Percentiles rank a stretch among this genome's conserved stretches.
Conservation (phyloP, 2,329 filamentous ascomycete genomes). For the Pseudogymnoascus sp. region DNA sequence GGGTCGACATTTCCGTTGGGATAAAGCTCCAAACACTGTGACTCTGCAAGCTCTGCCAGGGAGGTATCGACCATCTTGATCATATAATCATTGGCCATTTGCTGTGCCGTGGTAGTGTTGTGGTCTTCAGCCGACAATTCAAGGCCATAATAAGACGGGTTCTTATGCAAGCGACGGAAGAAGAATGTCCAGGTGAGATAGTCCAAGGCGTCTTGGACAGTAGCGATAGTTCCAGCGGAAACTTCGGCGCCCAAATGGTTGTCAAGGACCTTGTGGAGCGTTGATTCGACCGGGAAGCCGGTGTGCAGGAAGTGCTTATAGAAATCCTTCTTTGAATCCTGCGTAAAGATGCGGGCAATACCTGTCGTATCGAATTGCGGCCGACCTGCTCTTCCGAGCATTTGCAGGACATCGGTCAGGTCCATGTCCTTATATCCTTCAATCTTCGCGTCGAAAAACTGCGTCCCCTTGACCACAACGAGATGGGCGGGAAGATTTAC, state of each 20-base stretch:
- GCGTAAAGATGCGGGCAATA: constrained; percentile 94
- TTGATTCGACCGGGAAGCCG: constrained; percentile 94
- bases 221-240: constrained; percentile 83
- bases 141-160: constrained; percentile 94
- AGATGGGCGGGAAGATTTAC: constrained; percentile 95
- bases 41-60: constrained; percentile 71
- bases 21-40: constrained; percentile 74
- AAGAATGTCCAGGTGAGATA: constrained; percentile 99
- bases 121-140: constrained; percentile 90
- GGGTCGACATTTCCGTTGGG: constrained; percentile 84
- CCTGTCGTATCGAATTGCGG: constrained; percentile 95
- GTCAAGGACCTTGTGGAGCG: constrained; percentile 89
- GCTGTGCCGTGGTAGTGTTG: constrained; percentile 76
- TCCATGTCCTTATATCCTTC: constrained; percentile 99
- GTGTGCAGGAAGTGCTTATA: constrained; percentile 99
- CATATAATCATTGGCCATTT: constrained; percentile 90
- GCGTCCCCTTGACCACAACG: constrained; percentile 95
- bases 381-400: constrained; percentile 90
- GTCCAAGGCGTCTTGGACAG: constrained; percentile 94
- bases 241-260: constrained; percentile 95
- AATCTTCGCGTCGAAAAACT: constrained; percentile 96
- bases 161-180: constrained; percentile 94
- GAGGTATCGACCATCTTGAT: constrained; percentile 85
- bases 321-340: constrained; percentile 96
- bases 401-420: constrained; percentile 92